phyloP scores from a whole-genome alignment of 2,329 filamentous ascomycete genomes.

The Helotiales sp. region DNA sequence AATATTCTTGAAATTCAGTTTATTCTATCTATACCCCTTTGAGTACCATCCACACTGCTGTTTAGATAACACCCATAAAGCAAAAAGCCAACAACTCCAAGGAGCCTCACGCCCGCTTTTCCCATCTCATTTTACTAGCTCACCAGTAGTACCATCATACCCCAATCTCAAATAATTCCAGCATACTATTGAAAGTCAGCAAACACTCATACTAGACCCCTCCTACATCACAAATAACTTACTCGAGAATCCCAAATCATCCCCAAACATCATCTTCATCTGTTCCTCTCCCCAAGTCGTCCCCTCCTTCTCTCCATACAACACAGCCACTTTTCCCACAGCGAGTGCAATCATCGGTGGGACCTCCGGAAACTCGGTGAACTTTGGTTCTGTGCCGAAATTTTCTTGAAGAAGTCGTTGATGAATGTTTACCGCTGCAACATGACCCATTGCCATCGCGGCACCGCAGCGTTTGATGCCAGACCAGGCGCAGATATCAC shows the following conservation, averaged over 20 bases:
- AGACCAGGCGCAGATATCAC: slow-evolving; percentile 70
- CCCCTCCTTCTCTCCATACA: slow-evolving; percentile 58
- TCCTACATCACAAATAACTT: slow-evolving; percentile 36
- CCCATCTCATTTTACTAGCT: background rate
- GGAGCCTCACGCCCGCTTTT: background rate
- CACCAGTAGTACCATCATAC: background rate
- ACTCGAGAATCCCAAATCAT: slow-evolving; percentile 67
- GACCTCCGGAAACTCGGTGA: slow-evolving; percentile 52
- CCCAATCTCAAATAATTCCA: slow-evolving; percentile 13
- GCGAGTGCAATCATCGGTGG: slow-evolving; percentile 70
- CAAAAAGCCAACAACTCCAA: background rate
- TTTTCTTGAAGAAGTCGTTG: slow-evolving; percentile 54
- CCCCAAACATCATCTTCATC: slow-evolving; percentile 62
- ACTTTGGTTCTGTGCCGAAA: slow-evolving; percentile 44
- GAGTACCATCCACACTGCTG: background rate
- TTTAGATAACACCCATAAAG: background rate
- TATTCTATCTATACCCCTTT: background rate
- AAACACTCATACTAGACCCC: background rate
- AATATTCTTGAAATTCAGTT: background rate
- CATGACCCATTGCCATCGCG: slow-evolving; percentile 73
- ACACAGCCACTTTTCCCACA: slow-evolving; percentile 67
- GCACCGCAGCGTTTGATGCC: slow-evolving; percentile 79
- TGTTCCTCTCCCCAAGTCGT: slow-evolving; percentile 62
- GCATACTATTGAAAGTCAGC: slow-evolving; percentile 3
- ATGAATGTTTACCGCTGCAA: slow-evolving; percentile 66